Base-by-base conservation (phyloP, 495 filamentous ascomycete genomes). In the Daldinia concentrica region DNA sequence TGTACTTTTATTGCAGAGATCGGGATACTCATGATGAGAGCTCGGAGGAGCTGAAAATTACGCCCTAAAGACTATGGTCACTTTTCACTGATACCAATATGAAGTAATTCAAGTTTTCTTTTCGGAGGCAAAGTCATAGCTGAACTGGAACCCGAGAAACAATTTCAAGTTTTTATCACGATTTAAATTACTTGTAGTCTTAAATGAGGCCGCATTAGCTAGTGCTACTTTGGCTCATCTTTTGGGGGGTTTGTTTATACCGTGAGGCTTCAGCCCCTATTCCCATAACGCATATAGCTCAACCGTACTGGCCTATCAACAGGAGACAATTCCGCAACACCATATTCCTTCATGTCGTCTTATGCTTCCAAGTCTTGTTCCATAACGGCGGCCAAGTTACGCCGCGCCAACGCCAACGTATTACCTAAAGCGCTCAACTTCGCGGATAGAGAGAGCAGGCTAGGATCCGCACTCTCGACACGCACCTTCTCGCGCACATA, bases 381-480 rank as follows among this genome's bases (percentile, higher is more conserved):
- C 90, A 94, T 93, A 1, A 97, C 92, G 43, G 93, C 87, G 32
- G 86, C 89, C 75, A 98, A 78, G n/a, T 90, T 90, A 71, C 86
- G 78, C 65, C 92, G 86, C 75, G 89, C 90, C 62, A 90, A 81
- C 60, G 79, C 83, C 9, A 98, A 83, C 60, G 87, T 87, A 74
- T 94, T 89, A 58, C 93, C 90, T 62, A 98, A 77, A 22, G 92
- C 93, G 29, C 86, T 90, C 79, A 99, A 78, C 81, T 99, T 99
- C 4, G 93, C 91, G 82, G 92, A 90, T 15, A 94, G 84, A n/a
- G 90, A 88, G 81, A 99, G 87, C 68, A 99, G 71, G 76, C 89
- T 93, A 32, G 95, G 96, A 76, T 99, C 95, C 62, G 94, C 92
- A 63, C 89, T 94, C 81, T 97, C 95, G 6, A 98, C 92, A 30